phyloP scores from a whole-genome alignment of 2,329 filamentous ascomycete species.

The Immersiporthe knoxdaviesiana region DNA sequence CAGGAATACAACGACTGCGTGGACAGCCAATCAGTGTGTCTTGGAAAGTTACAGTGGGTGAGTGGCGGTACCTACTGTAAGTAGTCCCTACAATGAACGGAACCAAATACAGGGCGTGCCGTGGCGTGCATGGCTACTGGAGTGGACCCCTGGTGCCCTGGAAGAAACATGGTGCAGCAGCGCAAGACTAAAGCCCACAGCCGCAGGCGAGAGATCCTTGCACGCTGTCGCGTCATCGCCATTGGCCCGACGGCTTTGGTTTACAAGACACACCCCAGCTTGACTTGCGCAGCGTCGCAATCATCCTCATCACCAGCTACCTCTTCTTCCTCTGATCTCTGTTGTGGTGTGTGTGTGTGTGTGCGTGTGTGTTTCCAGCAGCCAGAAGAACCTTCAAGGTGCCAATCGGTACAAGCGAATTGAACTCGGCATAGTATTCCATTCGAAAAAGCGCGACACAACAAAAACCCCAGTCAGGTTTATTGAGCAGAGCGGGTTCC shows the following conservation, averaged over 20 bases:
- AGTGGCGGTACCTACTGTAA: too few relatives aligned
- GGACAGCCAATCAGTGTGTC: too few relatives aligned
- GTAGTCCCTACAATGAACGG: too few relatives aligned
- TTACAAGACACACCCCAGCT: background rate
- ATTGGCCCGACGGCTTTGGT: slow-evolving; percentile 1
- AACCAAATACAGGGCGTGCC: too few relatives aligned
- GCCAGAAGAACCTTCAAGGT: background rate
- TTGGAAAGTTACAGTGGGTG: too few relatives aligned
- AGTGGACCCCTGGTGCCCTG: slow-evolving; percentile 10
- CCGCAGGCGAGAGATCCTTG: slow-evolving; percentile 6
- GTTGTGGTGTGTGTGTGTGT: too few relatives aligned
- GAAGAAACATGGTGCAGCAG: background rate
- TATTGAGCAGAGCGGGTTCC: background rate
- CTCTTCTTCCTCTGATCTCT: background rate
- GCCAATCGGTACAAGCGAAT: background rate
- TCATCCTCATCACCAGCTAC: background rate
- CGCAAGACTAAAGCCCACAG: background rate
- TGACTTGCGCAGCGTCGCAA: background rate
- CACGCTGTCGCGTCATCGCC: slow-evolving; percentile 22
- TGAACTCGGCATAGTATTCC: background rate
- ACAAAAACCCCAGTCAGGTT: background rate
- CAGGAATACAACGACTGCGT: too few relatives aligned
- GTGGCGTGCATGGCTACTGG: background rate
- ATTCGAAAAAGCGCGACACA: background rate
- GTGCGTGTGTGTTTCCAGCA: background rate